Percentiles rank a stretch among this genome's conserved stretches.
Conservation (phyloP, 1,139 yeast species). For the Geotrichum citri-aurantii region DNA sequence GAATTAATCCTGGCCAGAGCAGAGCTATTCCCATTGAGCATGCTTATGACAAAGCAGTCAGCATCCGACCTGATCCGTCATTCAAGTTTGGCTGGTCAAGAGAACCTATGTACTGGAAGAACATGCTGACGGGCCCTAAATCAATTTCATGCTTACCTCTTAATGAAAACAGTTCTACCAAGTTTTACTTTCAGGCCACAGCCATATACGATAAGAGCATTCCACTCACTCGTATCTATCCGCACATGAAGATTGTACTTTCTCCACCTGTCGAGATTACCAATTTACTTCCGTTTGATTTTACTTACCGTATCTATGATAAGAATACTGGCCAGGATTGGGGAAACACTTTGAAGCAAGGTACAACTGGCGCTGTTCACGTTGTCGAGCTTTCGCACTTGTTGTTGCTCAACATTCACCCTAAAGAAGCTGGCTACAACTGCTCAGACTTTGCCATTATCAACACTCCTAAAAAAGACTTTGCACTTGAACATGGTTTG, state of each 20-base stretch:
- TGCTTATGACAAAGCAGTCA: constrained; percentile 55
- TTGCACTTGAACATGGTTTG: constrained; percentile 48
- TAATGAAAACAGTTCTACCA: constrained; percentile 30
- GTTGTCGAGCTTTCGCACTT: constrained; percentile 70
- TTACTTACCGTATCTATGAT: constrained; percentile 71
- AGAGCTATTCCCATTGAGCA: constrained; percentile 67
- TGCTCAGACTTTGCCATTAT: constrained; percentile 74
- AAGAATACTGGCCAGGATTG: constrained; percentile 68
- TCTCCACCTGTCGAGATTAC: constrained; percentile 86
- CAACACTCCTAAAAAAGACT: constrained; percentile 50
- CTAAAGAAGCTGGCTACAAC: constrained; percentile 56
- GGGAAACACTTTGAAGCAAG: constrained; percentile 56
- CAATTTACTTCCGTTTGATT: constrained; percentile 78
- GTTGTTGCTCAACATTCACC: constrained; percentile 65
- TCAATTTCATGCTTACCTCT: constrained; percentile 55
- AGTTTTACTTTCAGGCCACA: constrained; percentile 68
- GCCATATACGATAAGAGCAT: constrained; percentile 59
- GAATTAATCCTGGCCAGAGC: constrained; percentile 49
- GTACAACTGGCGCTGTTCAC: constrained; percentile 67
- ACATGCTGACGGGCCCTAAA: constrained; percentile 45
- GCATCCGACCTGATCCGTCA: constrained; percentile 55
- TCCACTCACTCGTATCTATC: constrained; percentile 70
- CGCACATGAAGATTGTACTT: constrained; percentile 71
- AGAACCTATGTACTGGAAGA: constrained; percentile 59
- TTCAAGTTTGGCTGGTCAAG: constrained; percentile 63